Conservation (phyloP, 2,329 filamentous ascomycete species). For the Penicillium sp. region DNA sequence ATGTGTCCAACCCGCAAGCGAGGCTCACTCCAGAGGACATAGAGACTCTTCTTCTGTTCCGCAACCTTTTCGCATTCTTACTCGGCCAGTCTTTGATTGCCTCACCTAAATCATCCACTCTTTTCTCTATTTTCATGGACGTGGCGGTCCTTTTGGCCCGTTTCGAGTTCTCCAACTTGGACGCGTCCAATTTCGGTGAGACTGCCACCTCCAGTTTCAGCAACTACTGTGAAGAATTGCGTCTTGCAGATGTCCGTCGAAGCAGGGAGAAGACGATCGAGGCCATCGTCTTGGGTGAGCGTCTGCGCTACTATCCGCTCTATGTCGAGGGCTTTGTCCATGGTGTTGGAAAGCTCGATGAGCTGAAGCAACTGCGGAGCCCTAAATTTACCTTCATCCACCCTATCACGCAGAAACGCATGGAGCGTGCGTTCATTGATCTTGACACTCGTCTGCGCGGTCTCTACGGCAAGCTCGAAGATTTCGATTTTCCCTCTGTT, state of each 20-base stretch:
- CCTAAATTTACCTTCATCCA: constrained; percentile 70
- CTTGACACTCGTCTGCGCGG: constrained; percentile 69
- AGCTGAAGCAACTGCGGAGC: constrained; percentile 66
- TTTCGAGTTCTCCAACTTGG: constrained; percentile 61
- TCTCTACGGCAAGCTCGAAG: constrained; percentile 70
- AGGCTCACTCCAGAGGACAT: constrained; percentile 49
- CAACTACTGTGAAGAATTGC: constrained; percentile 71
- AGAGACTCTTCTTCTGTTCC: constrained; percentile 58
- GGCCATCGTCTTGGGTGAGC: constrained; percentile 82
- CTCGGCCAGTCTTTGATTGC: constrained; percentile 61
- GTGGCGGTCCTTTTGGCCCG: constrained; percentile 57
- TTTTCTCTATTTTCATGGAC: constrained; percentile 62
- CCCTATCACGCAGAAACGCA: constrained; percentile 67
- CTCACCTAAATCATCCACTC: constrained; percentile 52
- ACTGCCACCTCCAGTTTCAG: constrained; percentile 52
- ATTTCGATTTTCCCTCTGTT: constrained; percentile 87
- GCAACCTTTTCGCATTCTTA: constrained; percentile 64
- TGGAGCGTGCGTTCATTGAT: constrained; percentile 80
- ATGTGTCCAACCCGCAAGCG: constrained; percentile 40
- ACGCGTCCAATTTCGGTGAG: constrained; percentile 63
- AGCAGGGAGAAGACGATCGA: constrained; percentile 89
- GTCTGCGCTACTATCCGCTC: constrained; percentile 74
- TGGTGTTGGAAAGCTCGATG: constrained; percentile 77
- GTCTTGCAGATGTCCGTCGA: constrained; percentile 72
- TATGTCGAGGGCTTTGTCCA: constrained; percentile 93